phyloP scores from a whole-genome alignment of 176 grass and related monocot genomes.

The Musa acuminata region DNA sequence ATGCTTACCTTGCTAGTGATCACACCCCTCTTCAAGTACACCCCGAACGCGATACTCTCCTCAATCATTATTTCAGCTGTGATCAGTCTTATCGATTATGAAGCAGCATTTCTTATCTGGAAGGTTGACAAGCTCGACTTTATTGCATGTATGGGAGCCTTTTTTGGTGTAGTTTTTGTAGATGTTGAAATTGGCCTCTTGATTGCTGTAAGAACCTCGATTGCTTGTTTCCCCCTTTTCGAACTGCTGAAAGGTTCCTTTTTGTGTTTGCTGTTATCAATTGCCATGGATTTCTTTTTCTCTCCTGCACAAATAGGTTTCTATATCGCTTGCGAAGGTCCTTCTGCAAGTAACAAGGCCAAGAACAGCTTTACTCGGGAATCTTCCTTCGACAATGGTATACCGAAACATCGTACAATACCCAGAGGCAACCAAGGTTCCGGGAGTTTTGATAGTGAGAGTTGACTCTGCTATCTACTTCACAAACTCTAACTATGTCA shows the following conservation, averaged over 20 bases:
- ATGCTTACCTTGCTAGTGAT: slow-evolving; percentile 82
- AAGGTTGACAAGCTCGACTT: slow-evolving; percentile 97
- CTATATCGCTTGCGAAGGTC: slow-evolving; percentile 87
- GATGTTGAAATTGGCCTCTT: slow-evolving; percentile 88
- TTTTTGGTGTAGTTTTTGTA: slow-evolving; percentile 70
- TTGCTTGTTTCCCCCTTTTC: neutral
- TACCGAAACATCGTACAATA: slow-evolving; percentile 87
- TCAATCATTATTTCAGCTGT: slow-evolving; percentile 88
- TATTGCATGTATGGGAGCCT: slow-evolving; percentile 92
- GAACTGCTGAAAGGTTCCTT: neutral
- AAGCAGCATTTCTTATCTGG: slow-evolving; percentile 85
- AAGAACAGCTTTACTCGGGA: slow-evolving; percentile 73
- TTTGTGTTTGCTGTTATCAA: neutral
- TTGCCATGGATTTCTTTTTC: neutral
- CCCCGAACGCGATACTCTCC: slow-evolving; percentile 74
- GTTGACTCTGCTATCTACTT: slow-evolving; percentile 96
- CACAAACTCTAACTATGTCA: slow-evolving; percentile 91
- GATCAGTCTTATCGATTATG: slow-evolving; percentile 61
- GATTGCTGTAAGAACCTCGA: slow-evolving; percentile 61
- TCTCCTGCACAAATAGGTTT: slow-evolving; percentile 35
- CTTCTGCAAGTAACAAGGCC: slow-evolving; percentile 97
- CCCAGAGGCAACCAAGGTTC: slow-evolving; percentile 70
- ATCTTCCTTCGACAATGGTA: slow-evolving; percentile 69
- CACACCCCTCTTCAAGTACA: slow-evolving; percentile 92
- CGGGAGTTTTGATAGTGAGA: slow-evolving; percentile 63